Base-by-base conservation (phyloP, 2,329 filamentous ascomycete genomes). In the Metarhizium humberi region DNA sequence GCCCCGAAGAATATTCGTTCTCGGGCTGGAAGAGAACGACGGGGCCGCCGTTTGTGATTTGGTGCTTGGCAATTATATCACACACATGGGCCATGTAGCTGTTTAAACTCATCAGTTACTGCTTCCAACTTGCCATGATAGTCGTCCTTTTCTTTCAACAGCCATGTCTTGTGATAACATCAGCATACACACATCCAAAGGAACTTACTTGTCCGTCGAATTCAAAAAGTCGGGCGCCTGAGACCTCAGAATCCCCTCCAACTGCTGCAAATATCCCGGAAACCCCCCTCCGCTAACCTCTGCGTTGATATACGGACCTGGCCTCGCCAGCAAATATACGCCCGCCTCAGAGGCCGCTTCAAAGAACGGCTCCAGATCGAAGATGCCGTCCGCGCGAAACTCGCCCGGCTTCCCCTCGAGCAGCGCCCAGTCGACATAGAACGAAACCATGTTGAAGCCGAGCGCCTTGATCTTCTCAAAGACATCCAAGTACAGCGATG, bases 381-480 rank as follows among this genome's bases (percentile, higher is more conserved):
- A 89, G 16, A 91, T 77, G 0, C 88, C 89, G 2, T 89, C 82
- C 1, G 84, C 85, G 8, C 75, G 75, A 63, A 90, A 91, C 3
- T 82, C 74, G 1, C 87, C 89, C 0, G 77, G 83, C 57, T 86
- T 85, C 2, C 87, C 88, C 66, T 94, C 89, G 0, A 90, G 68
- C 2, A 92, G 72, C 3, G 86, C 87, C 90, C 88, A 95, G 62
- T 91, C 80, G 6, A 85, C 76, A 63, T 92, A 92, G 67, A 92
- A 90, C 0, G 87, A 90, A 1, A 92, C 86, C 48, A 82, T 80
- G 62, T 88, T 92, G 71, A 90, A 92, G 0, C 90, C 90, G 1
- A 91, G 71, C 0, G 88, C 85, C 68, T 87, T 91, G 68, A 92
- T 82, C 70, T 95, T 95, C 63, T 94, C 85, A 62, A 95, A 86